These are phyloP conservation scores for Plasmodium knowlesi DNA, from an alignment of 169 alveolate genomes.

Conservation along the genomic window DNA sequence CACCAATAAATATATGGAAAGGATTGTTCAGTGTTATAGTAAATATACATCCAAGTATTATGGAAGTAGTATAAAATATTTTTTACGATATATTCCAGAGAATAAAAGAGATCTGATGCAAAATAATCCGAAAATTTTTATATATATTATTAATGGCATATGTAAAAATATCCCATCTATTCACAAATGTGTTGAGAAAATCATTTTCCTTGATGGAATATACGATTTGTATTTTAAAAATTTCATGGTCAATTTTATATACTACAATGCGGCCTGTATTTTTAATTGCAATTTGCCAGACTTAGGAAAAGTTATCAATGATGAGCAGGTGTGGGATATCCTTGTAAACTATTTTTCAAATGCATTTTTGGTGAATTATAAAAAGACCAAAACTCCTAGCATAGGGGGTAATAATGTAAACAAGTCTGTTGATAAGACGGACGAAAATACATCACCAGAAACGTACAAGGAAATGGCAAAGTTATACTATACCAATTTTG, in stretches of 20 bases:
- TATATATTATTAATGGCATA: constrained; percentile 39
- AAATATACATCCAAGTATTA: constrained; percentile 58
- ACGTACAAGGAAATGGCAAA: constrained; percentile 19
- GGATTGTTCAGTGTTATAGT: constrained; percentile 66
- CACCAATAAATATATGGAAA: constrained; percentile 40
- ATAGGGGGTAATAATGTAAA: background rate
- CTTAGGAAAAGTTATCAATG: constrained; percentile 59
- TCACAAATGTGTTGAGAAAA: constrained; percentile 67
- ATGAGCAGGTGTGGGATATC: constrained; percentile 61
- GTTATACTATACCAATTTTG: constrained; percentile 20
- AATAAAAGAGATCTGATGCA: constrained; percentile 64
- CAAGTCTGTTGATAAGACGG: background rate
- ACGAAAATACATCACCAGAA: background rate
- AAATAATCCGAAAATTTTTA: constrained; percentile 39
- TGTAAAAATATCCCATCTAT: constrained; percentile 57
- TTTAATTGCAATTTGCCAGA: constrained; percentile 36
- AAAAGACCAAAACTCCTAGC: constrained; percentile 1
- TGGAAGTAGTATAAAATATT: constrained; percentile 44
- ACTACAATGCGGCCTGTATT: constrained; percentile 40
- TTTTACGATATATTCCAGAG: constrained; percentile 49
- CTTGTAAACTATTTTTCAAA: constrained; percentile 44
- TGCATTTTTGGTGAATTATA: constrained; percentile 38
- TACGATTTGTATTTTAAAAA: constrained; percentile 64
- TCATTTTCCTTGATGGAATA: constrained; percentile 47
- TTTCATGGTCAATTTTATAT: constrained; percentile 69